Percentiles rank a stretch among this genome's conserved stretches.
Evolutionary conservation across 2,329 filamentous ascomycete genomes (phyloP).

Genomic region (Leptographium galeiforme): DNA sequence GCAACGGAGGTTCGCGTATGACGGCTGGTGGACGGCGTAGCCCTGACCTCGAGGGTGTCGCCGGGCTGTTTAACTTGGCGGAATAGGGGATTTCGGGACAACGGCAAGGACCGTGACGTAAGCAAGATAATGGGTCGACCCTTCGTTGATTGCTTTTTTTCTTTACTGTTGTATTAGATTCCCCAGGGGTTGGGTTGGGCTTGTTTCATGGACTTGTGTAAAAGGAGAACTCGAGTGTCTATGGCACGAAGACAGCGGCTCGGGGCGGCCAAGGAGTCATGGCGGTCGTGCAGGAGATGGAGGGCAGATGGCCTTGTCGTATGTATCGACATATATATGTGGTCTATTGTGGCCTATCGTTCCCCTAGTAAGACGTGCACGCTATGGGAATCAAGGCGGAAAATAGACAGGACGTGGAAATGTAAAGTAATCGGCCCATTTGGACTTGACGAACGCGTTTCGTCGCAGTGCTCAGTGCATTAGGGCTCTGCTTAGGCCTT

Average conservation of each 20-base stretch:
- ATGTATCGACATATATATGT: background rate
- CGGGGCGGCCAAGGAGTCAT: no score
- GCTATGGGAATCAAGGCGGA: background rate
- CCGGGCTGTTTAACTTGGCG: slow-evolving; percentile 29
- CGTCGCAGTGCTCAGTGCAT: no score
- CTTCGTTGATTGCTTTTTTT: background rate
- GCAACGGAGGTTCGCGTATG: slow-evolving; percentile 4
- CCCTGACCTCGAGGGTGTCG: slow-evolving; percentile 42
- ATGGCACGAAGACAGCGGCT: background rate
- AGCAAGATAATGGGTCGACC: background rate
- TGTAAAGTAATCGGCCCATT: background rate
- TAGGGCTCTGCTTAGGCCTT: no score
- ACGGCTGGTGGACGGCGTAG: slow-evolving; percentile 20
- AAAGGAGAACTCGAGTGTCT: background rate
- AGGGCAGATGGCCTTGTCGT: background rate
- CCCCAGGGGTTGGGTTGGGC: background rate
- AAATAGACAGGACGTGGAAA: background rate
- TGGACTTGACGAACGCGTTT: no score
- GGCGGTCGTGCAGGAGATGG: background rate
- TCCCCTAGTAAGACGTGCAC: background rate
- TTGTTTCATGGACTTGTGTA: background rate
- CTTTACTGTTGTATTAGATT: background rate
- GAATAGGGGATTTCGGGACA: background rate
- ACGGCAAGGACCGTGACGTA: background rate
- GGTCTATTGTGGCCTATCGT: background rate